Conservation (phyloP, 2,329 filamentous ascomycete genomes). For the Verticillium albo-atrum region DNA sequence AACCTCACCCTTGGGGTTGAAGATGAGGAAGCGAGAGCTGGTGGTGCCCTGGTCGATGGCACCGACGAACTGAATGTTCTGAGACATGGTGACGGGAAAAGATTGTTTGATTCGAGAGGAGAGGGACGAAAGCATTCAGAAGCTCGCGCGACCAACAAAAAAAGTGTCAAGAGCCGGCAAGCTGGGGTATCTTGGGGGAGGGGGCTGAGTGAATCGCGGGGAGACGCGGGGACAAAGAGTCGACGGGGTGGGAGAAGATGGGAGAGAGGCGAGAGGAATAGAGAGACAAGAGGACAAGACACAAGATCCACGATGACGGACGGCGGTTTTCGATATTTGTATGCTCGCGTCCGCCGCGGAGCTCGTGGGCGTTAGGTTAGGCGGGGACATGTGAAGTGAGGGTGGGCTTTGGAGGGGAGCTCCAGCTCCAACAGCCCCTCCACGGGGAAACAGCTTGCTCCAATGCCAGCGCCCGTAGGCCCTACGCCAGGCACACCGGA, state of each 20-base stretch:
- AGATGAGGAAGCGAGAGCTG: conserved; percentile 73
- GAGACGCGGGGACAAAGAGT: conserved; percentile 2
- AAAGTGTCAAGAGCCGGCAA: background rate
- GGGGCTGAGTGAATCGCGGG: conserved; percentile 1
- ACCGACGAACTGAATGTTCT: conserved; percentile 55
- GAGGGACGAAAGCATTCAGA: conserved; percentile 18
- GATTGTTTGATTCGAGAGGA: conserved; percentile 4
- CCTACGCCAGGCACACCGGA: background rate
- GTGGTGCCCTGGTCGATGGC: conserved; percentile 80
- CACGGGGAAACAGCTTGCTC: conserved; percentile 5
- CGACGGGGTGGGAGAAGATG: conserved; percentile 4
- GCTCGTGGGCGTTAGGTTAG: conserved; percentile 5
- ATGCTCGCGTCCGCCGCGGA: background rate
- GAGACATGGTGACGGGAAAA: conserved; percentile 8
- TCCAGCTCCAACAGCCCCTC: background rate
- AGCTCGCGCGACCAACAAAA: background rate
- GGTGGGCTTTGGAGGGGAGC: background rate
- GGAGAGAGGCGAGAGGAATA: background rate
- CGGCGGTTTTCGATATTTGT: conserved; percentile 12
- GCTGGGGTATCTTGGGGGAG: conserved; percentile 1
- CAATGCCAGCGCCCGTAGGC: conserved; percentile 1
- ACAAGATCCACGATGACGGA: conserved; percentile 7
- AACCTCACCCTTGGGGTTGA: conserved; percentile 65
- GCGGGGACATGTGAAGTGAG: conserved; percentile 2
- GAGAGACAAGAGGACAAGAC: background rate